Evolutionary conservation across 768 basidiomycete species (phyloP).

Genomic region (Termitomyces sp.): DNA sequence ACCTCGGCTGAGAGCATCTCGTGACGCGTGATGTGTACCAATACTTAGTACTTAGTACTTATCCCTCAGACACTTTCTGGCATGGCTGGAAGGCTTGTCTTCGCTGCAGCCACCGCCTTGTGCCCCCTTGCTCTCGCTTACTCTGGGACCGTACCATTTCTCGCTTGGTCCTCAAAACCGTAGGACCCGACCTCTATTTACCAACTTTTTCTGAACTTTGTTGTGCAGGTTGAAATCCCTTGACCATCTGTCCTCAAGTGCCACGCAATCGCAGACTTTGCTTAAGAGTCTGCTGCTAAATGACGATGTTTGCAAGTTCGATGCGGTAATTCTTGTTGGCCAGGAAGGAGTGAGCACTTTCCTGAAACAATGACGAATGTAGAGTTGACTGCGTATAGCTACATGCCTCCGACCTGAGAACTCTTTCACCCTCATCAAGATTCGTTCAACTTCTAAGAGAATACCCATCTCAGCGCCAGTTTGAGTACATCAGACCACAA

Average conservation of each 20-base stretch:
- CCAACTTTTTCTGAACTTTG: not conserved
- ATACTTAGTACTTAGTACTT: not conserved
- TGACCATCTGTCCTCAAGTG: slow-evolving; percentile 31
- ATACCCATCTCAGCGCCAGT: slow-evolving; percentile 53
- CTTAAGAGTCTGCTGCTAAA: slow-evolving; percentile 39
- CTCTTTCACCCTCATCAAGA: slow-evolving; percentile 45
- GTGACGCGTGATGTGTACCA: not conserved
- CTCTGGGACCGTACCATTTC: slow-evolving; percentile 56
- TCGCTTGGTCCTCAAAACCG: slow-evolving; percentile 71
- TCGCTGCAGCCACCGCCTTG: slow-evolving; percentile 39
- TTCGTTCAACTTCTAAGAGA: slow-evolving; percentile 42
- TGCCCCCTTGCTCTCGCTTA: slow-evolving; percentile 49
- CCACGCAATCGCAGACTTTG: slow-evolving; percentile 28
- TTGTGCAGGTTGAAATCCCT: slow-evolving; percentile 43
- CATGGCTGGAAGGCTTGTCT: slow-evolving; percentile 40
- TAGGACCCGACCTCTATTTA: slow-evolving; percentile 20
- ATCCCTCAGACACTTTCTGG: not conserved
- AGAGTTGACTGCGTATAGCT: slow-evolving; percentile 28
- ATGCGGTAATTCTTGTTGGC: slow-evolving; percentile 63
- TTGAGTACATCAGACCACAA: slow-evolving; percentile 49
- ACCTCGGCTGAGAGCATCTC: not conserved
- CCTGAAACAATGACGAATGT: not conserved
- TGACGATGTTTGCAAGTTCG: slow-evolving; percentile 53
- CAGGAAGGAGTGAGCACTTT: slow-evolving; percentile 61
- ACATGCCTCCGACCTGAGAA: slow-evolving; percentile 72